Evolutionary conservation across 768 basidiomycete species (phyloP), one percentile per base, ranked within the genome.

Genomic region (Lactarius indigo): DNA sequence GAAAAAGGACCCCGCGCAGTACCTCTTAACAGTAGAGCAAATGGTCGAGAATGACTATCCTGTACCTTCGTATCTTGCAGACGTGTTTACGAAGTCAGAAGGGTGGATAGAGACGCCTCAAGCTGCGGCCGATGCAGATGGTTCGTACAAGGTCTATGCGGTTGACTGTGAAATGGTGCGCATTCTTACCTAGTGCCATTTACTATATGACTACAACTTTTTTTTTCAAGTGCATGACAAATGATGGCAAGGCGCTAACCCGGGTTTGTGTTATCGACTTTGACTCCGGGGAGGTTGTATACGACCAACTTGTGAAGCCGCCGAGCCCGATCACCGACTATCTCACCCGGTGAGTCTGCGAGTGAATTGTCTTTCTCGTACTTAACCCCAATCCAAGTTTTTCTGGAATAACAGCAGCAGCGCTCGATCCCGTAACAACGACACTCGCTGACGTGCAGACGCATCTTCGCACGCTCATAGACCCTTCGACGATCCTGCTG

Each of bases 121-220:
- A 64, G 75, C 79, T 0, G 61, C 69, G 1, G 71, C 76, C 44
- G 72, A 76, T 35, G 70, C 77, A 63, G 60, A 74, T 59, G 23
- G 76, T 73, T 35, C 73, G 72, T 55, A 83, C 5, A 81, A 79
- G 65, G 84, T 96, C 30, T 88, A 91, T 63, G 92, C 93, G 0
- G 84, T 99, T 57, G 96, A 99, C 81, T 98, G 96, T 76, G 96
- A 98, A 76, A 98, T 98, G 96, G 96, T 93, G 66, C 61, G 85
- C 73, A 12, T 20, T n/a, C 37, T 28, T 23, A 23, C 26, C 9
- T 17, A 18, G 63, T 63, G 3, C 23, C 28, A 20, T 31, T 15
- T 33, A 57, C 18, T 23, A 26, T n/a, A n/a, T 57, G 26, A 59
- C 37, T 41, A 7, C n/a, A 37, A 26, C 33, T n/a, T 17, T 10